phyloP scores from a whole-genome alignment of 2,329 filamentous ascomycete genomes.

The Fusarium sp. region DNA sequence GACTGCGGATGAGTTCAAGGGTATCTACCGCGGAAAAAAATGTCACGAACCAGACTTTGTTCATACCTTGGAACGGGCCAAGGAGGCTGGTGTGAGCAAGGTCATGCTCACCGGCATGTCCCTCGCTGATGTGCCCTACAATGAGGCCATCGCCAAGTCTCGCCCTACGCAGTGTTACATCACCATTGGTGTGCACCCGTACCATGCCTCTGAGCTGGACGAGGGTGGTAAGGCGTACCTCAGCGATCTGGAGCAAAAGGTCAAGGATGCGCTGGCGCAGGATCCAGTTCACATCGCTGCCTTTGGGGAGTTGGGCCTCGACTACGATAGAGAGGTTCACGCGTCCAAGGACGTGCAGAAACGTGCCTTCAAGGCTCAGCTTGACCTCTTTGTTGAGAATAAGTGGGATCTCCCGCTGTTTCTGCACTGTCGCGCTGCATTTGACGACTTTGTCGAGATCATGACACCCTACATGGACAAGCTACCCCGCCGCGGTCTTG shows the following conservation, averaged over 20 bases:
- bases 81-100: constrained; percentile 55
- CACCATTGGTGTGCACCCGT: constrained; percentile 64
- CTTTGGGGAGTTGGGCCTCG: constrained; percentile 63
- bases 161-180: constrained; percentile 52
- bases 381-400: constrained; percentile 42
- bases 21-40: constrained; percentile 62
- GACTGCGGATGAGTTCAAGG: constrained; percentile 59
- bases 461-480: constrained; percentile 53
- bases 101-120: constrained; percentile 57
- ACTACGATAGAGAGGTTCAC: constrained; percentile 60
- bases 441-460: constrained; percentile 48
- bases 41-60: constrained; percentile 60
- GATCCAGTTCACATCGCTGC: constrained; percentile 52
- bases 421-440: constrained; percentile 42
- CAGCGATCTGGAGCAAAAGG: constrained; percentile 36
- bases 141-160: constrained; percentile 45
- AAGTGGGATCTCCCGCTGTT: constrained; percentile 43
- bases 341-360: constrained; percentile 52
- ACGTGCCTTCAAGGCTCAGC: constrained; percentile 39
- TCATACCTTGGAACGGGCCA: constrained; percentile 55
- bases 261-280: constrained; percentile 41
- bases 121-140: constrained; percentile 44
- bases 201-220: constrained; percentile 60
- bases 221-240: constrained; percentile 41
- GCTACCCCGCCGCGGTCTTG: constrained; percentile 37